Conservation (phyloP, 352 stramenopile genomes). For the Phytopythium cucurbitacearum region DNA sequence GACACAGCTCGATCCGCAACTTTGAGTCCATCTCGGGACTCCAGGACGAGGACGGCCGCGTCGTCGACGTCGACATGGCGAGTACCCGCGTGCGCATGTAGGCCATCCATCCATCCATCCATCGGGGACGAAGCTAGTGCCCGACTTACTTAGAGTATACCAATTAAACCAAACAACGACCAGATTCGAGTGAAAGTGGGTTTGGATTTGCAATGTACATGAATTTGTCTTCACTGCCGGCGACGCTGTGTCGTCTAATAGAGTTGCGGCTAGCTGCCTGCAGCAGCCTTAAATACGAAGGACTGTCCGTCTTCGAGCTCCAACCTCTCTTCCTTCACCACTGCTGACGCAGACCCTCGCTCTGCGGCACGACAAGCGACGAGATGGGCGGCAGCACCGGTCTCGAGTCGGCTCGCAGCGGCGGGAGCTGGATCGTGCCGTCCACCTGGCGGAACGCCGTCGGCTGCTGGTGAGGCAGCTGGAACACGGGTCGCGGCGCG, state of each 20-base stretch:
- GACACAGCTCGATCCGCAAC: slow-evolving; percentile 22
- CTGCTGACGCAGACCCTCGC: neutral
- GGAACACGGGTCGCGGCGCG: neutral
- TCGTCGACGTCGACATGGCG: slow-evolving; percentile 22
- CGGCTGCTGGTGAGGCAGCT: neutral
- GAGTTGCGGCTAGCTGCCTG: slow-evolving; percentile 5
- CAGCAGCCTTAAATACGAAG: too few relatives aligned
- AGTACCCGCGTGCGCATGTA: slow-evolving; percentile 31
- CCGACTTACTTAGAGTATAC: too few relatives aligned
- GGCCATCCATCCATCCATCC: too few relatives aligned
- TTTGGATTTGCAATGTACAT: too few relatives aligned
- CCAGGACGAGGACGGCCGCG: slow-evolving; percentile 13
- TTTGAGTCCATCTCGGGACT: slow-evolving; percentile 43
- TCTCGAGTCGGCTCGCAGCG: slow-evolving; percentile 26
- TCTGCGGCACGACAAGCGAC: slow-evolving; percentile 27
- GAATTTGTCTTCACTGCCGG: too few relatives aligned
- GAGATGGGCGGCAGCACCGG: slow-evolving; percentile 48
- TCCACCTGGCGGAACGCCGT: too few relatives aligned
- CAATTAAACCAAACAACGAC: too few relatives aligned
- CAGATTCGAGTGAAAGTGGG: too few relatives aligned
- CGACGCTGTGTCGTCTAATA: too few relatives aligned
- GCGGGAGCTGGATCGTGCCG: slow-evolving; percentile 15
- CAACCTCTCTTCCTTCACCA: slow-evolving; percentile 1
- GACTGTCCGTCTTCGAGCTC: neutral
- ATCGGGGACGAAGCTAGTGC: too few relatives aligned